Evolutionary conservation across 768 basidiomycete genomes (phyloP), one percentile per base, ranked within the genome.

Genomic region (Lactarius indigo): DNA sequence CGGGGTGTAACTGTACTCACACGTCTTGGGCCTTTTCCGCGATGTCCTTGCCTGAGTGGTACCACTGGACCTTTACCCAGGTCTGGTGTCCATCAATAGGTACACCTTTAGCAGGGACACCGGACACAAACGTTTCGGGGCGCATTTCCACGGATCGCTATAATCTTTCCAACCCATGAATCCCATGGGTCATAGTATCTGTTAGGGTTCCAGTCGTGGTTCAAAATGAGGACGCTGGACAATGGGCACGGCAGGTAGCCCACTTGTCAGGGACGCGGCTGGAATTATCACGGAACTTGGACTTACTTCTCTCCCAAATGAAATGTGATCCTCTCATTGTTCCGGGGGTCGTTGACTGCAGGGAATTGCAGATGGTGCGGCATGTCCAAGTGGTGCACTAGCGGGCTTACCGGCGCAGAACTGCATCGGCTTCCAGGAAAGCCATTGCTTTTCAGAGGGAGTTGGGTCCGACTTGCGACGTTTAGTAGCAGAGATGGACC

Each of bases 1-100:
- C n/a, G 17, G 15, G 39, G 2, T 20, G 12, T 17, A 23, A 5
- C 7, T n/a, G 20, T n/a, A 59, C 66, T 55, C 20, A 67, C 66
- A 54, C 2, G 42, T 17, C 9, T 13, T 3, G 2, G 23, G n/a
- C 23, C 13, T 5, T 50, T 20, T 64, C 66, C 8, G 39, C 57
- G 9, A 68, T 64, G n/a, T 68, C 66, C 20, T 56, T 57, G 6
- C 66, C 66, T 17, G 66, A 68, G 33, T 18, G 50, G 18, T 68
- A 68, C 62, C 62, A 68, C 2, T 57, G 58, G 1, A 68, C 47
- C 1, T 37, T 39, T 0, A 64, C 57, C 66, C 66, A 68, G 8
- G 35, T 64, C 66, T 68, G 55, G 20, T 1, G 28, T 18, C 2
- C 31, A 42, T 56, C 41, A 56, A 54, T 42, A 23, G 31, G 30